Evolutionary conservation across 1,284 basidiomycete species (phyloP).

Genomic region (Pseudozyma tsukubaensis): DNA sequence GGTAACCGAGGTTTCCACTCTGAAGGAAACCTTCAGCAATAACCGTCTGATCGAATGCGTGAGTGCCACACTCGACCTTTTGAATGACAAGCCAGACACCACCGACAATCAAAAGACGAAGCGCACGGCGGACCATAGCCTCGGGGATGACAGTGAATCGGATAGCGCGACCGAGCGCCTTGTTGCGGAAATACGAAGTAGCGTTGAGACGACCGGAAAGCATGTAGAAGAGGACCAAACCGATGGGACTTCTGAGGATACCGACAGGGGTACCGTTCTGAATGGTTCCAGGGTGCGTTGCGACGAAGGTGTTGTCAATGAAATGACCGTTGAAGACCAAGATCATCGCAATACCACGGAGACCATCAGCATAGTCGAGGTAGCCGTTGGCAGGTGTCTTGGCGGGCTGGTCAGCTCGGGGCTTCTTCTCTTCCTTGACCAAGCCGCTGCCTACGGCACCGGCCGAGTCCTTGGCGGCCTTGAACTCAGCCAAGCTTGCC

Average conservation of each 20-base stretch:
- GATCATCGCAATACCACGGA: slow-evolving; percentile 69
- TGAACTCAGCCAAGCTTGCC: slow-evolving; percentile 25
- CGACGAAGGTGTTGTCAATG: slow-evolving; percentile 69
- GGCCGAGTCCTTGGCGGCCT: slow-evolving; percentile 43
- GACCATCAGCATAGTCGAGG: slow-evolving; percentile 70
- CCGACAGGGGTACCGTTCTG: slow-evolving; percentile 66
- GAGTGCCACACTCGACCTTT: slow-evolving; percentile 60
- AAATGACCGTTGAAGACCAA: slow-evolving; percentile 70
- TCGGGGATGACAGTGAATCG: slow-evolving; percentile 64
- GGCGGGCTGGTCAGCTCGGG: slow-evolving; percentile 29
- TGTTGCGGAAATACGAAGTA: slow-evolving; percentile 66
- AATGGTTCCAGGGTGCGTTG: slow-evolving; percentile 66
- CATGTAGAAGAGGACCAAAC: slow-evolving; percentile 62
- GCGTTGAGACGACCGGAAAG: slow-evolving; percentile 69
- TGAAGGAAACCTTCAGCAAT: slow-evolving; percentile 61
- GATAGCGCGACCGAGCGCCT: slow-evolving; percentile 64
- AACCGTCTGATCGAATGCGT: slow-evolving; percentile 62
- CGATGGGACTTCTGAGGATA: slow-evolving; percentile 35
- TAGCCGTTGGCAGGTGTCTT: slow-evolving; percentile 38
- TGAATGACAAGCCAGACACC: slow-evolving; percentile 69
- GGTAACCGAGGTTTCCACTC: slow-evolving; percentile 67
- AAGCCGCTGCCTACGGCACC: slow-evolving; percentile 34
- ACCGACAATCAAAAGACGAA: slow-evolving; percentile 69
- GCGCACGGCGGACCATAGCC: slow-evolving; percentile 69
- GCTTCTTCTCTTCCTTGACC: slow-evolving; percentile 28